Conservation (phyloP, 2,329 filamentous ascomycete species). For the Plectosphaerella cucumerina region DNA sequence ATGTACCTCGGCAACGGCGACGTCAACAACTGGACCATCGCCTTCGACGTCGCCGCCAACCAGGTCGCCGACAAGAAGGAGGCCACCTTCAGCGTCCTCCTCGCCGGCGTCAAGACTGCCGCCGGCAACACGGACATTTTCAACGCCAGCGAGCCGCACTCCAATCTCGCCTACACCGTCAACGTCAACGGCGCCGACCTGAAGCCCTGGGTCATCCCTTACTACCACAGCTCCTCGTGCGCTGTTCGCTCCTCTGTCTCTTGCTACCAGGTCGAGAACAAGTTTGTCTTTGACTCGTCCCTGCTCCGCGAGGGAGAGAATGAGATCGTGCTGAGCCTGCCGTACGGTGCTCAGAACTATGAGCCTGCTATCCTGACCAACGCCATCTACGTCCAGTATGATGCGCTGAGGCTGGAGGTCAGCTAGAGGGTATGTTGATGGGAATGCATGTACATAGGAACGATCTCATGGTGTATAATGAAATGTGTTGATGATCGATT, state of each 20-base stretch:
- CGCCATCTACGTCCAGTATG: slow-evolving; percentile 57
- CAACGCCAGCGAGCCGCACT: slow-evolving; percentile 44
- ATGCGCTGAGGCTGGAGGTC: slow-evolving; percentile 54
- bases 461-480: no score
- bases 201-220: slow-evolving; percentile 51
- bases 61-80: slow-evolving; percentile 35
- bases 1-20: slow-evolving; percentile 34
- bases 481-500: no score
- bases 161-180: slow-evolving; percentile 42
- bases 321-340: slow-evolving; percentile 48
- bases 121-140: slow-evolving; percentile 55
- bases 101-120: slow-evolving; percentile 59
- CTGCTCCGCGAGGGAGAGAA: slow-evolving; percentile 45
- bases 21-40: slow-evolving; percentile 53
- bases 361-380: slow-evolving; percentile 49
- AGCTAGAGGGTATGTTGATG: slow-evolving; percentile 17
- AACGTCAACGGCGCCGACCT: slow-evolving; percentile 29
- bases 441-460: no score
- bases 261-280: slow-evolving; percentile 55
- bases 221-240: slow-evolving; percentile 53
- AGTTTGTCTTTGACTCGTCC: slow-evolving; percentile 47
- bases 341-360: slow-evolving; percentile 51
- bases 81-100: slow-evolving; percentile 58
- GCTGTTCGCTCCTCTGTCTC: slow-evolving; percentile 53
- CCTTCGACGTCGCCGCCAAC: slow-evolving; percentile 35